Base-by-base conservation (phyloP, 179 eudicot species). In the Monotropa hypopitys region DNA sequence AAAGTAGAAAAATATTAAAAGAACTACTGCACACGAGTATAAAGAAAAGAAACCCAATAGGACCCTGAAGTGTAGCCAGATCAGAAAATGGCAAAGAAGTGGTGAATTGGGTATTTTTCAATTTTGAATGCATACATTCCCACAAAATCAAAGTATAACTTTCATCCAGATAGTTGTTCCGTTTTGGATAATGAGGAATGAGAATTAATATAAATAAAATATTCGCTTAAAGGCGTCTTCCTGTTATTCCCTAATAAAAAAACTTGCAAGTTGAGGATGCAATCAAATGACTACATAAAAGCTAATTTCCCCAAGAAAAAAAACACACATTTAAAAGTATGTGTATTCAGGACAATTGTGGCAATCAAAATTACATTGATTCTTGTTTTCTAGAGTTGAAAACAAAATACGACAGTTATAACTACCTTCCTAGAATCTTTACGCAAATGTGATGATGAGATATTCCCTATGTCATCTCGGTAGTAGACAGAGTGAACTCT, bases 401-500 rank as follows among this genome's bases (percentile, higher is more conserved):
- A 70, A 67, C 61, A 78, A 49, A 66, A 70, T 68, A 73, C 16
- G 49, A 20, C 33, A 56, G n/a, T n/a, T n/a, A 70, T 30, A 66
- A 18, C 45, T 87, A 94, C 98, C 97, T 94, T 90, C 87, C 80
- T 92, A n/a, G 80, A 86, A 81, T 82, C 87, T 73, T 81, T 72
- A 26, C 99, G 97, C 73, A 95, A 86, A 84, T 88, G 91, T 18
- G 99, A 95, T 42, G 99, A 77, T 70, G 99, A 95, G 76, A 95
- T 95, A 82, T 95, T 95, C 76, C 99, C 99, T 8, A 95, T 95
- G 42, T 79, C 84, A 82, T 95, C 99, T 73, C 97, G 89, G 88
- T 95, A 95, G 87, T 95, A 95, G 78, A 95, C 99, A 50, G 99
- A 93, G 86, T 91, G 90, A 80, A 95, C 95, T 77, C 97, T 84